A percentile compares a stretch with the other conserved stretches of the same genome.
Evolutionary conservation across 179 eudicot genomes (phyloP).

Genomic region (Spergularia azorica): DNA sequence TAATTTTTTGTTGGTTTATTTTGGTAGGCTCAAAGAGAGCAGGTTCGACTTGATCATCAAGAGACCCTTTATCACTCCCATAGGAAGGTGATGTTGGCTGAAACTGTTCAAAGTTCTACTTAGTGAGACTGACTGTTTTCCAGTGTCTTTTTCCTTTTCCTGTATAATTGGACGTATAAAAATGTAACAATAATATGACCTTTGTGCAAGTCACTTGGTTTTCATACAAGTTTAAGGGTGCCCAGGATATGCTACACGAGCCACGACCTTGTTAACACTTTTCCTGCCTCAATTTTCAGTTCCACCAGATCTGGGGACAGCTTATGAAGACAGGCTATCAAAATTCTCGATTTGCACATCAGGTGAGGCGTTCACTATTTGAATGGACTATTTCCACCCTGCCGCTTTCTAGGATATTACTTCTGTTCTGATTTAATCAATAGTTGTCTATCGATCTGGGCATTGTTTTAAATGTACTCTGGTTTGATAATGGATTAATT

Average conservation of each 20-base stretch:
- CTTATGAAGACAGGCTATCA: slow-evolving; percentile 99
- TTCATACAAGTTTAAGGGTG: neutral
- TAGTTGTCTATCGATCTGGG: neutral
- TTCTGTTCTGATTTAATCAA: neutral
- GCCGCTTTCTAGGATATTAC: neutral
- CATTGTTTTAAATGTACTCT: neutral
- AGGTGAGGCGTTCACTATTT: slow-evolving; percentile 45
- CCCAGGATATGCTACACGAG: neutral
- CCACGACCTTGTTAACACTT: slow-evolving; percentile 3
- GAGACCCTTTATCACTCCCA: slow-evolving; percentile 69
- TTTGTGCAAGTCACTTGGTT: neutral
- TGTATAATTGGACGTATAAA: neutral
- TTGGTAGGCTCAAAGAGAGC: slow-evolving; percentile 61
- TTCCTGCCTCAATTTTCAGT: slow-evolving; percentile 42
- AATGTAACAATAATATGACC: neutral
- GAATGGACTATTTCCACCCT: neutral
- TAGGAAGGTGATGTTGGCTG: slow-evolving; percentile 55
- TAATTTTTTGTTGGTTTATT: slow-evolving; percentile 10
- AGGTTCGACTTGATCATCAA: slow-evolving; percentile 72
- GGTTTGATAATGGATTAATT: neutral
- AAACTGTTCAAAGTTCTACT: neutral
- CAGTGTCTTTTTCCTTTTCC: neutral
- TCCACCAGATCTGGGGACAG: slow-evolving; percentile 94
- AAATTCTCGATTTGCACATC: slow-evolving; percentile 97
- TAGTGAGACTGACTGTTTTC: neutral